Base-by-base conservation (phyloP, 1,284 basidiomycete genomes). In the Leccinum proximum region DNA sequence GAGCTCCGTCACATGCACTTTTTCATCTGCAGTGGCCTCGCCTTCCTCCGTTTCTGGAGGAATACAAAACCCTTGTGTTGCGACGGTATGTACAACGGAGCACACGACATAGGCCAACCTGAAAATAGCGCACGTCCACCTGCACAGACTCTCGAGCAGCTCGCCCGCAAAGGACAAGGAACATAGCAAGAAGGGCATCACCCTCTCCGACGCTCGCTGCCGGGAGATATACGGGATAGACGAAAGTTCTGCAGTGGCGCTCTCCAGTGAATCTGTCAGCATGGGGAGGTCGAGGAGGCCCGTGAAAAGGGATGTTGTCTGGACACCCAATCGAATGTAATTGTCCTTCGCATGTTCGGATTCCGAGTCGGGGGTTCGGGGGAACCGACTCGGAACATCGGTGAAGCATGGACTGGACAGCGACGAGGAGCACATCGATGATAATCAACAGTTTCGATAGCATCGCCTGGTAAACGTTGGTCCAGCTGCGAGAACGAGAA, bases 31-130 rank as follows among this genome's bases (percentile, higher is more conserved):
- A 37, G 82, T 82, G 4, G 78, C 82, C 0, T 80, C 80, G 26
- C 83, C 85, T 5, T 78, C 76, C 42, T 82, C 84, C 30, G 86
- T 83, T 58, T 96, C 93, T 9, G 85, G 84, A 2, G 96, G 95
- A 70, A 89, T 89, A 78, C 96, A 99, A 81, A 98, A 99, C 5
- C 97, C 97, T 73, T 96, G 87, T 60, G 84, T 85, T 1, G 92
- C 88, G 10, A 99, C 79, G 14, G 88, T 88, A 26, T 85, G 83
- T 69, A 96, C 81, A 38, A 94, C 80, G 35, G 89, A 87, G 70
- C 87, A 91, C 42, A 96, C 77, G 48, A 97, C 84, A 70, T 89
- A 92, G 69, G 87, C 83, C 65, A 99, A 82, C 78, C 97, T 98
- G 82, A 96, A 91, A 11, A 94, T 76, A 6, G 91, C 79, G 70